Evolutionary conservation across 169 alveolate species (phyloP), one percentile per base, ranked within the genome.

Genomic region (Cryptosporidium viatorum): DNA sequence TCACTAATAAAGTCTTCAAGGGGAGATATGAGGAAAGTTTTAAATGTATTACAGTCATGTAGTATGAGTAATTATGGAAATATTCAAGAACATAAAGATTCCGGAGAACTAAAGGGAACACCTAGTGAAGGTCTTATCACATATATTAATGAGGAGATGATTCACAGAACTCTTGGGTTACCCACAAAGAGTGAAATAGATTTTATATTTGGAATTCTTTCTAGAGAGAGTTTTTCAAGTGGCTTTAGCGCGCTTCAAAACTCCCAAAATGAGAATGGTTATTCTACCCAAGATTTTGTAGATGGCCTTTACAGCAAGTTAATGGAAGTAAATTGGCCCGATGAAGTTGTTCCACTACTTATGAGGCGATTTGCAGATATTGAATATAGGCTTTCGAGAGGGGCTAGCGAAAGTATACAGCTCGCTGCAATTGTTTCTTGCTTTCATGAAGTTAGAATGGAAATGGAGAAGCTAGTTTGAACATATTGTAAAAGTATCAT

Each of bases 1-100:
- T 94, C 98, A 41, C 93, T 95, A 67, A 93, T 97, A n/a, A 94
- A 91, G 60, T 93, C 97, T 23, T 98, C 99, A 68, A 97, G 95
- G 80, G 99, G 99, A 31, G 99, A 98, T 94, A 97, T 98, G 99
- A 96, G 99, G 51, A 96, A 97, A 86, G 98, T 97, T 33, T 93
- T 98, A 70, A 98, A 98, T 93, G 95, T 98, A 84, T 92, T 98
- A 67, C 99, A 98, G 92, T 95, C 96, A 70, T 93, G 94, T 48
- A 92, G 95, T 58, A 93, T 95, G 96, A 60, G 85, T 21, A 70
- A 84, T 31, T 87, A 91, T 60, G 94, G 89, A 67, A 93, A 93
- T 86, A 58, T 92, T 65, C 50, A 69, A 16, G 37, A 62, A n/a
- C 23, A 80, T 14, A 29, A n/a, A 50, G 35, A 65, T 18, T 51